Evolutionary conservation across 169 alveolate species (phyloP), one percentile per base, ranked within the genome.

Genomic region (Babesia ovata): DNA sequence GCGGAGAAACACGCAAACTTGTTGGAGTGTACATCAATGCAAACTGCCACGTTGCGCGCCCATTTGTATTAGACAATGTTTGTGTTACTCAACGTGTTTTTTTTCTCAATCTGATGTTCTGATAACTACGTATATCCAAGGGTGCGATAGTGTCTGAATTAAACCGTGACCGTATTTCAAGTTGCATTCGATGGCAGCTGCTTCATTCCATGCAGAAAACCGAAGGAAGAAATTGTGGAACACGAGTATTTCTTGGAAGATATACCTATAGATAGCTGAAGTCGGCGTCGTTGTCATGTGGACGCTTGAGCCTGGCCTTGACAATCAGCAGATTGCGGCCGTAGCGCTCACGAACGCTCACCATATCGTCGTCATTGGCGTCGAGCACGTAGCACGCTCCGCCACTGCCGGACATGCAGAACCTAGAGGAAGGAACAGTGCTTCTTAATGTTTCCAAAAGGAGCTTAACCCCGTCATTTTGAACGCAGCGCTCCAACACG

Each of bases 371-470:
- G 72, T 81, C 88, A 22, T 3, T 24, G 36, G 54, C 73, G 53
- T 50, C 76, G n/a, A 81, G 39, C 16, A 72, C 66, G 46, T 72
- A 81, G 29, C 33, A 81, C 33, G 88, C 59, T 44, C 75, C 17
- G 26, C 88, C 88, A 62, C 88, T 81, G 19, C 88, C 88, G 13
- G 76, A 29, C 88, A 81, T 81, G 28, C 79, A 70, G 61, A 50
- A 71, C 44, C 56, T 46, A 4, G 44, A 46, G 13, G 44, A 42
- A 19, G 45, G 60, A 17, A 62, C 17, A 9, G 26, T 16, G 11
- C n/a, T 36, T 69, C 39, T 33, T 62, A 81, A 22, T 14, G 39
- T 19, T 10, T 70, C 46, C 49, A 45, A 4, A 29, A 81, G 46
- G 26, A 21, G 24, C 58, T 22, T 52, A 53, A 81, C 85, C 16